phyloP scores from a whole-genome alignment of 2,329 filamentous ascomycete species.

The Scedosporium minutisporum region DNA sequence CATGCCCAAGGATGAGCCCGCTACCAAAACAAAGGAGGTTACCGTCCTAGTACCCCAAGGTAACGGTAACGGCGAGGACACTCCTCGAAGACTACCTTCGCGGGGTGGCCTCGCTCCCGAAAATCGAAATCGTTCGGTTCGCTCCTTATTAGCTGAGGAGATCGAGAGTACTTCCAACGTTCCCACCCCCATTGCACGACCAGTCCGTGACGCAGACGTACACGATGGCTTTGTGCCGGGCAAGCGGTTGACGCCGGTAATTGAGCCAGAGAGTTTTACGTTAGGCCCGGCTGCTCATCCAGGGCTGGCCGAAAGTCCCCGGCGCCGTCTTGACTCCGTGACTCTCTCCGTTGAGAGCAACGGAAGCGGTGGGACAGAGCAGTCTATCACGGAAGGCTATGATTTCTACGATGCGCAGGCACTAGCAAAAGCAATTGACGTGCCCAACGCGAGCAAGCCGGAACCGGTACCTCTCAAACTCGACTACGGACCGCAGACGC shows the following conservation, averaged over 20 bases:
- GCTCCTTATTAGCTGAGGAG: slow-evolving; percentile 43
- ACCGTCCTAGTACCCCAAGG: neutral
- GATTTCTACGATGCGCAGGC: slow-evolving; percentile 57
- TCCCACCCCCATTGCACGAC: slow-evolving; percentile 48
- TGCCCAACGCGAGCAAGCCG: neutral
- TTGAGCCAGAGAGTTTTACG: slow-evolving; percentile 40
- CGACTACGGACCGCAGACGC: neutral
- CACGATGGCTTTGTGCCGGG: slow-evolving; percentile 16
- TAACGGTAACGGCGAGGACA: neutral
- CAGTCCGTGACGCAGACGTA: slow-evolving; percentile 26
- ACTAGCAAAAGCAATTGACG: slow-evolving; percentile 39
- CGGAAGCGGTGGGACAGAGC: slow-evolving; percentile 34
- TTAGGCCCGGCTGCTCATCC: slow-evolving; percentile 38
- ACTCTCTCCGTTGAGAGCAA: slow-evolving; percentile 42
- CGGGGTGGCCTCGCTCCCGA: neutral
- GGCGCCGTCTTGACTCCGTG: slow-evolving; percentile 38
- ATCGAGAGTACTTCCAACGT: slow-evolving; percentile 55
- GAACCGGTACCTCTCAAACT: neutral
- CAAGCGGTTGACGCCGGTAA: slow-evolving; percentile 35
- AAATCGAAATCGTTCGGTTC: slow-evolving; percentile 16
- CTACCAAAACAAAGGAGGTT: neutral
- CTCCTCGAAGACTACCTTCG: neutral
- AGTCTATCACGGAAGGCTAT: slow-evolving; percentile 51
- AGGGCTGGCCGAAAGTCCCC: slow-evolving; percentile 23
- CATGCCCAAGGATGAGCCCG: neutral